Evolutionary conservation across 169 alveolate genomes (phyloP), one percentile per base, ranked within the genome.

Genomic region (Amoebophrya sp.): DNA sequence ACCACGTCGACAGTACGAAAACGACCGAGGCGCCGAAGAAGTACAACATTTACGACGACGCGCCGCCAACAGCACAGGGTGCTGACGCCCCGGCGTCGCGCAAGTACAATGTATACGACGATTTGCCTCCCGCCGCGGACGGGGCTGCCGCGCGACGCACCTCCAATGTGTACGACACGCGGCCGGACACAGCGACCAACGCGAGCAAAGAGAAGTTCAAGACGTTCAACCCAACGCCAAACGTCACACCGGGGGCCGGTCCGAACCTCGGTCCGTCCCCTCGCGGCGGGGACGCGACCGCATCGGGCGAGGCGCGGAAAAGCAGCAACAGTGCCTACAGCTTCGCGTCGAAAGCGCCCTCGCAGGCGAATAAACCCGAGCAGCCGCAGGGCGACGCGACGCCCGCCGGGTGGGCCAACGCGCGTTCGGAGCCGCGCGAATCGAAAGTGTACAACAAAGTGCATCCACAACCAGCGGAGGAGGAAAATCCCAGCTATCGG

Each of bases 401-500:
- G 18, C 18, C 66, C 18, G 7, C 66, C 7, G 66, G 18, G 66
- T 47, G 66, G 66, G 18, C 66, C 66, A n/a, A n/a, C 29, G 83
- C 38, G 29, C 83, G 83, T 25, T 2, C 29, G 2, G 83, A 66
- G 35, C 32, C 83, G 83, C 83, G 83, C 32, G 83, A 66, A 25
- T n/a, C 83, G 35, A 18, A n/a, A n/a, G 83, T 66, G 29, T 66
- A 66, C 83, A 66, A 66, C 83, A 66, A 66, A 66, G 83, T 66
- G 35, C 83, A 66, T 25, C 83, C 83, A 25, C 38, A 66, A 25
- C 38, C 83, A 25, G 39, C 35, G 29, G 66, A 47, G 39, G 32
- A 7, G 83, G 83, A 66, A 66, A 3, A 25, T 2, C 83, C 83
- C 38, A 66, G 35, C 54, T 41, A 41, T 41, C 54, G 54, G 54